Conservation (phyloP, 352 stramenopile genomes). For the Phytophthora fragariae region DNA sequence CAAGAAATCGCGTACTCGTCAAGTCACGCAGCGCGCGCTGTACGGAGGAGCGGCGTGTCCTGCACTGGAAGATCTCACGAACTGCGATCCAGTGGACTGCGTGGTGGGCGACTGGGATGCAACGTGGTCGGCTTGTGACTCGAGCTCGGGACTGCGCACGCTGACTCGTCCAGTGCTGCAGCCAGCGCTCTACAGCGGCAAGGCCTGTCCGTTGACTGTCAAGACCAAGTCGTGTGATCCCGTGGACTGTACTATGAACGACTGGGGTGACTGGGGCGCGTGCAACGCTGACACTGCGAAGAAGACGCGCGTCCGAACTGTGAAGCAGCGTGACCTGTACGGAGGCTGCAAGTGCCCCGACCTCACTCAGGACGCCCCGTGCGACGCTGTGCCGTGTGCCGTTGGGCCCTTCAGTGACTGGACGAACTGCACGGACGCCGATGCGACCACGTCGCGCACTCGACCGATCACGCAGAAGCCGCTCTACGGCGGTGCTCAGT, state of each 20-base stretch:
- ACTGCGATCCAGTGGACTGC: slow-evolving; percentile 56
- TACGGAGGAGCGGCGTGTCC: slow-evolving; percentile 43
- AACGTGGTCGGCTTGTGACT: slow-evolving; percentile 48
- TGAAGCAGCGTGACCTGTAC: slow-evolving; percentile 59
- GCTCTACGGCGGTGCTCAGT: slow-evolving; percentile 48
- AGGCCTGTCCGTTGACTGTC: slow-evolving; percentile 38
- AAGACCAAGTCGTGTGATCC: slow-evolving; percentile 54
- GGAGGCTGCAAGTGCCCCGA: slow-evolving; percentile 57
- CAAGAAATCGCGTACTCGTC: slow-evolving; percentile 48
- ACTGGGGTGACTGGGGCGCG: slow-evolving; percentile 37
- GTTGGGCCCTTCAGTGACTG: slow-evolving; percentile 58
- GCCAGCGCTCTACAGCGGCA: slow-evolving; percentile 45
- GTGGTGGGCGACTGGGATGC: slow-evolving; percentile 45
- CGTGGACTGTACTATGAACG: slow-evolving; percentile 55
- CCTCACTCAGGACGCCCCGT: slow-evolving; percentile 45
- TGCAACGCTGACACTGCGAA: slow-evolving; percentile 41
- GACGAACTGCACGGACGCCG: slow-evolving; percentile 54
- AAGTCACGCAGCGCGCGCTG: slow-evolving; percentile 42
- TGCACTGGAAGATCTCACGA: slow-evolving; percentile 44
- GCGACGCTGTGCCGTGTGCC: slow-evolving; percentile 54
- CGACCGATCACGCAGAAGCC: slow-evolving; percentile 42
- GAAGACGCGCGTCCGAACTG: slow-evolving; percentile 47
- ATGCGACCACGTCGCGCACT: slow-evolving; percentile 37
- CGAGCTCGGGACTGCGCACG: slow-evolving; percentile 36
- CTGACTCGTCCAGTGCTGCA: slow-evolving; percentile 51